Percentiles rank a stretch among this genome's conserved stretches.
phyloP scores from a whole-genome alignment of 148 eudicot genomes.

The Salicornia ramosissima region DNA sequence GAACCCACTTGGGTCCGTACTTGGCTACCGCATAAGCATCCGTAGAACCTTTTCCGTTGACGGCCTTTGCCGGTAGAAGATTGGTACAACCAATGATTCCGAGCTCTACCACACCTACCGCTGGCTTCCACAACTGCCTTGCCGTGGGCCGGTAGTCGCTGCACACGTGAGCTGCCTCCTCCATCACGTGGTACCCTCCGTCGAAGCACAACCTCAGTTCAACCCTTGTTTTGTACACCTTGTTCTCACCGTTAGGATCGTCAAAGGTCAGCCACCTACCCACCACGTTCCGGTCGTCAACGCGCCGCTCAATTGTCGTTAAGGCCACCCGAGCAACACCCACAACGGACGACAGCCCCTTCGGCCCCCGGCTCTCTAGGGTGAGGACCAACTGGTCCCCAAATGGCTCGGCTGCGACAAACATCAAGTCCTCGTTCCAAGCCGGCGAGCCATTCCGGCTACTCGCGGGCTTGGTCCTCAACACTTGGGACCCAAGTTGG shows the following conservation, averaged over 20 bases:
- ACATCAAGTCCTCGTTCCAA: constrained; percentile 83
- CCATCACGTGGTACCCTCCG: constrained; percentile 98
- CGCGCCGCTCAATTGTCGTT: constrained; percentile 71
- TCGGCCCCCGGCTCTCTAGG: constrained; percentile 48
- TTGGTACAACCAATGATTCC: constrained; percentile 77
- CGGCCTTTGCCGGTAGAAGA: constrained; percentile 64
- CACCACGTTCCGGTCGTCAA: constrained; percentile 73
- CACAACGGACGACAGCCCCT: constrained; percentile 35
- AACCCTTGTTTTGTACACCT: constrained; percentile 58
- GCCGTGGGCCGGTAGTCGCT: constrained; percentile 94
- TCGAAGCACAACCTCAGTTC: constrained; percentile 79
- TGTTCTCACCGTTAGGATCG: constrained; percentile 38
- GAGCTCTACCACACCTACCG: constrained; percentile 66
- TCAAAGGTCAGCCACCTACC: constrained; percentile 67
- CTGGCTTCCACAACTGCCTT: constrained; percentile 83
- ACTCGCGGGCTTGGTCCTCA: constrained; percentile 45
- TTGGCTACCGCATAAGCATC: constrained; percentile 86
- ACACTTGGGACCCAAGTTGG: constrained; percentile 64
- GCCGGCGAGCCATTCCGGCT: constrained; percentile 51
- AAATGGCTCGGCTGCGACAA: constrained; percentile 83
- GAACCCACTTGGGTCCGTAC: constrained; percentile 91
- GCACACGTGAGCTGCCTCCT: constrained; percentile 76
- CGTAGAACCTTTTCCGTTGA: constrained; percentile 60
- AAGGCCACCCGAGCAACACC: constrained; percentile 55
- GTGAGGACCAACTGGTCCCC: constrained; percentile 44